These are phyloP conservation scores for Pythium aphanidermatum DNA, from an alignment of 352 stramenopile genomes.

Conservation along the genomic window DNA sequence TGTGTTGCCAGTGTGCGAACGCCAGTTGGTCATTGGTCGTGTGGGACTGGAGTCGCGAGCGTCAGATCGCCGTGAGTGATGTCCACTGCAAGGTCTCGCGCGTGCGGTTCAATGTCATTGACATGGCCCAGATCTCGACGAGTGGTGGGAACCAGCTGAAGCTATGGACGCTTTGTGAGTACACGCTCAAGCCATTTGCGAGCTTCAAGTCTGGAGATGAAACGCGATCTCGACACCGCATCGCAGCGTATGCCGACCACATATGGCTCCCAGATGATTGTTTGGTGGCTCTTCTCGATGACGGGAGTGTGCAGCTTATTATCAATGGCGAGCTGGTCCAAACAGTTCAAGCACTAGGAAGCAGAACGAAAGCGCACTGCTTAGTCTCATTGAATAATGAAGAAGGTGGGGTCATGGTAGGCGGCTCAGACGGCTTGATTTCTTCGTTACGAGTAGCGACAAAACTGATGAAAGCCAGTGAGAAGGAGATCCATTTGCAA, in stretches of 20 bases:
- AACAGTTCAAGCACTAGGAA: constrained; percentile 30
- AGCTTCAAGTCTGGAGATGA: constrained; percentile 79
- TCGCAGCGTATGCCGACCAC: constrained; percentile 58
- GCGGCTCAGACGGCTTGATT: constrained; percentile 46
- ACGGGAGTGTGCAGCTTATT: constrained; percentile 70
- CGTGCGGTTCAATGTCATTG: constrained; percentile 69
- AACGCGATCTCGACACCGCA: constrained; percentile 33
- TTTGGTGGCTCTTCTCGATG: constrained; percentile 57
- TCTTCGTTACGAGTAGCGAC: constrained; percentile 47
- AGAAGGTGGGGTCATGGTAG: constrained; percentile 51
- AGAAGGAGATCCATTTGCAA: constrained; percentile 70
- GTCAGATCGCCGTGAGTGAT: constrained; percentile 51
- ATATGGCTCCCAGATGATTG: constrained; percentile 63
- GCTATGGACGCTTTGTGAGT: constrained; percentile 71
- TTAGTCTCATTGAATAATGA: constrained; percentile 48
- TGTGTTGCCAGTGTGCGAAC: constrained; percentile 50
- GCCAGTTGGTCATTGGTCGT: constrained; percentile 56
- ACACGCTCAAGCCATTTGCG: constrained; percentile 55
- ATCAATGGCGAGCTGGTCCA: constrained; percentile 69
- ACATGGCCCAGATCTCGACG: constrained; percentile 75
- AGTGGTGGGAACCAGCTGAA: constrained; percentile 61
- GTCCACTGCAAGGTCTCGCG: constrained; percentile 69
- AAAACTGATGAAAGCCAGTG: constrained; percentile 44
- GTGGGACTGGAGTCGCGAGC: constrained; percentile 70
- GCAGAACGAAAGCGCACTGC: constrained; percentile 4